Evolutionary conservation across 2,329 filamentous ascomycete species (phyloP).

Genomic region (Fusarium sp.): DNA sequence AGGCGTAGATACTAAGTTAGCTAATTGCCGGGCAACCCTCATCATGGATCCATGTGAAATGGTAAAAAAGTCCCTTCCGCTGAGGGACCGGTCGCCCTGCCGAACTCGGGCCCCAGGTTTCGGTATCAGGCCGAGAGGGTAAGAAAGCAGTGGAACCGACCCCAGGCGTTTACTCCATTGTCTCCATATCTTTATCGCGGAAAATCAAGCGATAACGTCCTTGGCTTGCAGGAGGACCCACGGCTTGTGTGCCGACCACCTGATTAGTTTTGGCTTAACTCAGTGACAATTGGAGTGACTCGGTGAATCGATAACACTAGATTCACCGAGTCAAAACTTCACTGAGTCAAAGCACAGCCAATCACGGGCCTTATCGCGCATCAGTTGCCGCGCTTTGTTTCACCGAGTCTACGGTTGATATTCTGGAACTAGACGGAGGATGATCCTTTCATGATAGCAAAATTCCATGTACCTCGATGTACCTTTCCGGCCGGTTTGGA

Average conservation of each 20-base stretch:
- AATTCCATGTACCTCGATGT: constrained; percentile 30
- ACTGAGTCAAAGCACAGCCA: constrained; percentile 7
- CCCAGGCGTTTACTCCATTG: neutral
- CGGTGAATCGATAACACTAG: constrained; percentile 29
- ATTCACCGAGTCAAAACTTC: constrained; percentile 42
- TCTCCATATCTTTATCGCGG: neutral
- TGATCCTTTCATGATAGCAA: constrained; percentile 1
- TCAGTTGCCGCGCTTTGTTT: constrained; percentile 31
- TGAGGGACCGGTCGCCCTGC: neutral
- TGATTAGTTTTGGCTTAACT: constrained; percentile 35
- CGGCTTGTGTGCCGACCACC: constrained; percentile 30
- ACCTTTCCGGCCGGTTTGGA: constrained; percentile 36
- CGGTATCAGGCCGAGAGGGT: constrained; percentile 24
- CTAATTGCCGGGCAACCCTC: neutral
- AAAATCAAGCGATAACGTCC: constrained; percentile 23
- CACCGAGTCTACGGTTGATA: constrained; percentile 26
- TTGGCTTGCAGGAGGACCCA: constrained; percentile 13
- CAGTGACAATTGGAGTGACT: constrained; percentile 36
- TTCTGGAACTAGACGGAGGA: constrained; percentile 11
- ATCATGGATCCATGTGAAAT: neutral
- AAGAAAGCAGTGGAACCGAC: neutral
- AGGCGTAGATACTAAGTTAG: neutral
- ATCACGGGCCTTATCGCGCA: constrained; percentile 30
- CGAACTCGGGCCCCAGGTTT: constrained; percentile 35
- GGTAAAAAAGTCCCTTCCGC: too few species aligned